Conservation (phyloP, 2,329 filamentous ascomycete species). For the Aspergillus chevalieri region DNA sequence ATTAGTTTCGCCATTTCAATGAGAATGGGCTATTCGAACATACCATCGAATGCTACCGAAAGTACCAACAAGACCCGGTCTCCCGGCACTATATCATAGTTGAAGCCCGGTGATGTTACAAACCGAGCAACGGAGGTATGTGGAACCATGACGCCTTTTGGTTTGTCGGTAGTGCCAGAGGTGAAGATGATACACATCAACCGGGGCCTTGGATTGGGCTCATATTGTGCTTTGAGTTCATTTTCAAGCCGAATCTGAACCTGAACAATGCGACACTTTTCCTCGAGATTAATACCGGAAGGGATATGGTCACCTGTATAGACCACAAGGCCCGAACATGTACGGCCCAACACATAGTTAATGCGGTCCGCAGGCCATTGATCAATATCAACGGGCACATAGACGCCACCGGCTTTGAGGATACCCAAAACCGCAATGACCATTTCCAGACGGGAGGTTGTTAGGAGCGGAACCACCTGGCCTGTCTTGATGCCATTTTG, state of each 20-base stretch:
- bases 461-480: not conserved
- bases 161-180: constrained; percentile 45
- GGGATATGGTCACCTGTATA: not conserved
- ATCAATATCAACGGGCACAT: not conserved
- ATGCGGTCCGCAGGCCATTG: not conserved
- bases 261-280: not conserved
- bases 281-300: not conserved
- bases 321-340: not conserved
- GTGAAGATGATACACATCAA: constrained; percentile 44
- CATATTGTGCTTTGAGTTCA: not conserved
- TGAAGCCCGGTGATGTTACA: constrained; percentile 1
- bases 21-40: not conserved
- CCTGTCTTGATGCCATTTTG: not conserved
- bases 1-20: not conserved
- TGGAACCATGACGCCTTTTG: constrained; percentile 41
- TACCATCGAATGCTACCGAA: constrained; percentile 23
- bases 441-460: not conserved
- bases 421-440: not conserved
- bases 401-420: not conserved
- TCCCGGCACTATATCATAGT: not conserved
- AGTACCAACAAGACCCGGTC: constrained; percentile 15
- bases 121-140: constrained; percentile 7
- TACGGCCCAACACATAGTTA: not conserved
- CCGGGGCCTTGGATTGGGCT: constrained; percentile 44
- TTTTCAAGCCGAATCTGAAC: not conserved